phyloP scores from a whole-genome alignment of 2,329 filamentous ascomycete genomes.

The Bipolaris cookei region DNA sequence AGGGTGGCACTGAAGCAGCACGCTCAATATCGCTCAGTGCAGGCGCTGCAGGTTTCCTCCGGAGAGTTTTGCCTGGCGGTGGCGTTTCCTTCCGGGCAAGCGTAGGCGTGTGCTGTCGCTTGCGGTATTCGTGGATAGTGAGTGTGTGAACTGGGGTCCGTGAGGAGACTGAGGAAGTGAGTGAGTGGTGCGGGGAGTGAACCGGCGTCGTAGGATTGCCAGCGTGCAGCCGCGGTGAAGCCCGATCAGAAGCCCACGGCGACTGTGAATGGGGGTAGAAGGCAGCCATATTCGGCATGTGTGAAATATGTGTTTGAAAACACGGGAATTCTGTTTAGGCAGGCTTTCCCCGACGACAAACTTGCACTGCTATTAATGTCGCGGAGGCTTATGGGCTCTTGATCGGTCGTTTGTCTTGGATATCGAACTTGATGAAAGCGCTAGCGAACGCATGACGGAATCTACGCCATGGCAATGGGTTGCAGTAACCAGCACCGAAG shows the following conservation, averaged over 20 bases:
- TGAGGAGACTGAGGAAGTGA: constrained; percentile 41
- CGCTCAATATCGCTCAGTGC: constrained; percentile 43
- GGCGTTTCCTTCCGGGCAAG: constrained; percentile 35
- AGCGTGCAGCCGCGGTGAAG: constrained; percentile 27
- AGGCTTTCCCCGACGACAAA: not conserved
- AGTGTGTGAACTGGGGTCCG: constrained; percentile 44
- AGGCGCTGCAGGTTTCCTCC: constrained; percentile 46
- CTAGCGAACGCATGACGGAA: constrained; percentile 26
- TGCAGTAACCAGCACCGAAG: not conserved
- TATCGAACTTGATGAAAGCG: constrained; percentile 11
- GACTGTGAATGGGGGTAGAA: constrained; percentile 30
- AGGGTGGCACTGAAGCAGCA: constrained; percentile 25
- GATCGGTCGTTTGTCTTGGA: constrained; percentile 16
- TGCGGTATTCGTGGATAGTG: constrained; percentile 51
- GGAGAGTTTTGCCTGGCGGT: constrained; percentile 43
- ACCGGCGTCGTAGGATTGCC: constrained; percentile 41
- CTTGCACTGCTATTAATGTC: constrained; percentile 7
- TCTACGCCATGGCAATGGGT: constrained; percentile 14
- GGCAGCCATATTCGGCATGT: constrained; percentile 29
- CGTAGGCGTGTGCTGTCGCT: constrained; percentile 45
- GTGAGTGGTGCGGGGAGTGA: constrained; percentile 48
- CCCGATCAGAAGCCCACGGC: constrained; percentile 25
- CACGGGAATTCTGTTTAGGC: not conserved
- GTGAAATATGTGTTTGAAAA: not conserved
- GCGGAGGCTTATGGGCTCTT: constrained; percentile 4